Percentiles rank a stretch among this genome's conserved stretches.
Evolutionary conservation across 257 asterid species (phyloP).

Genomic region (Capsicum rhomboideum): DNA sequence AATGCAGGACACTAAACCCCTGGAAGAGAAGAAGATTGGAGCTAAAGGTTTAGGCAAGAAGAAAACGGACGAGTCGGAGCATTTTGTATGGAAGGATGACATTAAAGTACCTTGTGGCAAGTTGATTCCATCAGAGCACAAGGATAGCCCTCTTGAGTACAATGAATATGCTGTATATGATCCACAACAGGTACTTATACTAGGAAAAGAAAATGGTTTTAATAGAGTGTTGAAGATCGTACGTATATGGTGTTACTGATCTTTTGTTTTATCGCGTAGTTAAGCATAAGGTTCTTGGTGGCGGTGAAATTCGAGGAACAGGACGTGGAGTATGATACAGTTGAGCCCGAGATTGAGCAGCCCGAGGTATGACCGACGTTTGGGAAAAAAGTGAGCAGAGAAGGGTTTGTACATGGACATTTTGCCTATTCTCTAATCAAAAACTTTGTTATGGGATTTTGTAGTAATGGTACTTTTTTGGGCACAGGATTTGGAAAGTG

Average conservation of each 20-base stretch:
- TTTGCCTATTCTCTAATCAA: slow-evolving; percentile 1
- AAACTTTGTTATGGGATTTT: not conserved
- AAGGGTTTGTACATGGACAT: slow-evolving; percentile 5
- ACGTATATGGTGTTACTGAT: not conserved
- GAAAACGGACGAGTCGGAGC: slow-evolving; percentile 76
- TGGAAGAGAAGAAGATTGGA: slow-evolving; percentile 59
- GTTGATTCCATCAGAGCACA: slow-evolving; percentile 43
- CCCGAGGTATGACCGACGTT: not conserved
- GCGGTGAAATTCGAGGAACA: slow-evolving; percentile 68
- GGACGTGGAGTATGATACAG: slow-evolving; percentile 39
- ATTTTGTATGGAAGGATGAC: slow-evolving; percentile 64
- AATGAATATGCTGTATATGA: slow-evolving; percentile 81
- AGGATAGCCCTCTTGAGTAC: slow-evolving; percentile 62
- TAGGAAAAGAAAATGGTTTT: not conserved
- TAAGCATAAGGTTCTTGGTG: slow-evolving; percentile 69
- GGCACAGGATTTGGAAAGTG: not conserved
- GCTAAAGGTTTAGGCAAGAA: slow-evolving; percentile 59
- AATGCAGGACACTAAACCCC: slow-evolving; percentile 26
- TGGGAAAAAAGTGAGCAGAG: not conserved
- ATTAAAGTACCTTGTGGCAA: slow-evolving; percentile 75
- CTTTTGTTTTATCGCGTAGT: slow-evolving; percentile 3
- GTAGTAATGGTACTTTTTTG: not conserved
- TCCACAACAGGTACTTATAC: slow-evolving; percentile 47
- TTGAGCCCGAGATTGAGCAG: not conserved
- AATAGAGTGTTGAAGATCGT: not conserved